phyloP scores from a whole-genome alignment of 2,329 filamentous ascomycete species.

The Cryphonectria naterciae region DNA sequence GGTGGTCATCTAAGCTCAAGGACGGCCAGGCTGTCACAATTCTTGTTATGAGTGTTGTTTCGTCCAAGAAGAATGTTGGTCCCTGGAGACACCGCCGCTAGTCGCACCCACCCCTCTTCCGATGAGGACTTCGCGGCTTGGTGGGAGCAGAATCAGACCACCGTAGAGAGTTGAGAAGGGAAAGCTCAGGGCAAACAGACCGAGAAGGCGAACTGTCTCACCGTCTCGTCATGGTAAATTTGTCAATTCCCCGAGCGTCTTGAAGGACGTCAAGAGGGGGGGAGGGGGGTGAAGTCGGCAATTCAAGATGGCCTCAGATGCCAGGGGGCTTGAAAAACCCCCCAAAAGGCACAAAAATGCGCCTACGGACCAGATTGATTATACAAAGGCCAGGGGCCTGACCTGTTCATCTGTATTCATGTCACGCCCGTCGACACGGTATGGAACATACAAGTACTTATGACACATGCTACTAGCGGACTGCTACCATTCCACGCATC shows the following conservation, averaged over 20 bases:
- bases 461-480: neutral
- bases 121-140: neutral
- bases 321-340: neutral
- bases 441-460: constrained; percentile 4
- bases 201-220: neutral
- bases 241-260: neutral
- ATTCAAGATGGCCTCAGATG: neutral
- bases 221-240: neutral
- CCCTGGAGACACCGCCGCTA: neutral
- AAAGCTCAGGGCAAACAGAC: neutral
- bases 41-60: neutral
- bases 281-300: neutral
- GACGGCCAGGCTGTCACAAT: neutral
- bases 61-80: neutral
- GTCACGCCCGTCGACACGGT: constrained; percentile 15
- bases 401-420: neutral
- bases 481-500: neutral
- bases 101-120: neutral
- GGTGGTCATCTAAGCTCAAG: neutral
- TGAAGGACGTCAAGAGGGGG: neutral
- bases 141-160: neutral
- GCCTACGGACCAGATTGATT: constrained; percentile 1
- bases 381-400: neutral
- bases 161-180: neutral
- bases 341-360: neutral